phyloP scores from a whole-genome alignment of 2,329 filamentous ascomycete genomes.

The Colletotrichum melonis region DNA sequence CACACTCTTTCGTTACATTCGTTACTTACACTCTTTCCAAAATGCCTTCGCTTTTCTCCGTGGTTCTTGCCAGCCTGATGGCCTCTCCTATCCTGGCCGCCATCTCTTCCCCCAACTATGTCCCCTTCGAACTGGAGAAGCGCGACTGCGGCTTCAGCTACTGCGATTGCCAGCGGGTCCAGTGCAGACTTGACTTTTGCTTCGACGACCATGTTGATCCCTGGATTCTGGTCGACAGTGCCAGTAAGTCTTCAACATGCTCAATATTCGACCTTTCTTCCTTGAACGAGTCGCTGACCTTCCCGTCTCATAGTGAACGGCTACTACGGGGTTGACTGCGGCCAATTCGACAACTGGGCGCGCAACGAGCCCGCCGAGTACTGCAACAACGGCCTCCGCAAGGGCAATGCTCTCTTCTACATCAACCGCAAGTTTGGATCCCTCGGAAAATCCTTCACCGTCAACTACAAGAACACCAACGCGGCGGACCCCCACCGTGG shows the following conservation, averaged over 20 bases:
- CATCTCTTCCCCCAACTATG: slow-evolving; percentile 6
- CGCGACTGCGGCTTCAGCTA: not conserved
- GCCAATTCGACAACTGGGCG: slow-evolving; percentile 11
- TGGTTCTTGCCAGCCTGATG: not conserved
- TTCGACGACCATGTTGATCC: slow-evolving; percentile 18
- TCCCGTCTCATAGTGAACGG: not conserved
- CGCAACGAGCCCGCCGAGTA: not conserved
- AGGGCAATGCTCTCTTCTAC: not conserved
- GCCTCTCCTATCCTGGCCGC: not conserved
- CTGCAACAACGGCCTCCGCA: slow-evolving; percentile 15
- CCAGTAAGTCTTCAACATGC: not conserved
- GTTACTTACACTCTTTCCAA: not conserved
- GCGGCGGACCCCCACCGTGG: slow-evolving; percentile 5
- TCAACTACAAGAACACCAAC: slow-evolving; percentile 7
- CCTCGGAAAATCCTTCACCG: not conserved
- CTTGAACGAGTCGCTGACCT: not conserved
- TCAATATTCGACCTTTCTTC: not conserved
- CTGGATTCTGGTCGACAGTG: slow-evolving; percentile 12
- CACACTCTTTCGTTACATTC: not conserved
- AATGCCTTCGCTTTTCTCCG: not conserved
- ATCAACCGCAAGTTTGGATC: slow-evolving; percentile 14
- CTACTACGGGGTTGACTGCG: slow-evolving; percentile 19
- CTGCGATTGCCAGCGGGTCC: not conserved
- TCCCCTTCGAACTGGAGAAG: slow-evolving; percentile 4
- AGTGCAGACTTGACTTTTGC: slow-evolving; percentile 12